A percentile compares a stretch with the other conserved stretches of the same genome.
Conservation (phyloP, 257 asterid species). For the Striga asiatica region DNA sequence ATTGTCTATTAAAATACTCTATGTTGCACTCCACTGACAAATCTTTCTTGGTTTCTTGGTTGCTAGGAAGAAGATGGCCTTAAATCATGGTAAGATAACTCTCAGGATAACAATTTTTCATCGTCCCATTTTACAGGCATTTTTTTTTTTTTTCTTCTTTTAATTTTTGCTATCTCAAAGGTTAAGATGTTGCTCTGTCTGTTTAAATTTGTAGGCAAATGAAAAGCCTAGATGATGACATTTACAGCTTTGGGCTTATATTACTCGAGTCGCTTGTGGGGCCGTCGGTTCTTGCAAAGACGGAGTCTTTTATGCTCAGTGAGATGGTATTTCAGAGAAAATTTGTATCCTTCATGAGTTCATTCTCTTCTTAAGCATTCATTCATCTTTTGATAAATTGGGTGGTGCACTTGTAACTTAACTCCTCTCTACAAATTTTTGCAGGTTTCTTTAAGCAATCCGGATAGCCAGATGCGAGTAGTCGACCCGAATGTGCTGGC, state of each 20-base stretch:
- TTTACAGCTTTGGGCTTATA: slow-evolving; percentile 57
- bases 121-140: not conserved
- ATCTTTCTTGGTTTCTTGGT: not conserved
- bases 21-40: not conserved
- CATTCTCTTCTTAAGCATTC: not conserved
- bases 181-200: not conserved
- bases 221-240: slow-evolving; percentile 50
- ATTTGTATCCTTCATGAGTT: too few species aligned
- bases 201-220: slow-evolving; percentile 35
- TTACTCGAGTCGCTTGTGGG: slow-evolving; percentile 47
- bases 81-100: slow-evolving; percentile 35
- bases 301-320: slow-evolving; percentile 44
- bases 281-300: slow-evolving; percentile 31
- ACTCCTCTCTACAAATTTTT: not conserved
- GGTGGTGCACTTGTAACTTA: not conserved
- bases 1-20: not conserved
- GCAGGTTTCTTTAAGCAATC: slow-evolving; percentile 43
- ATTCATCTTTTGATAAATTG: not conserved
- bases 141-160: too few species aligned
- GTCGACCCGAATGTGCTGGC: slow-evolving; percentile 43
- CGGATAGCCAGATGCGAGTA: slow-evolving; percentile 31
- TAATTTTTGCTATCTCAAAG: not conserved
- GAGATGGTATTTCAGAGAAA: slow-evolving; percentile 34
- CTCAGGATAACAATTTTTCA: not conserved
- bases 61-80: slow-evolving; percentile 36